Base-by-base conservation (phyloP, 1,284 basidiomycete genomes). In the Tetrapyrgos nigripes region DNA sequence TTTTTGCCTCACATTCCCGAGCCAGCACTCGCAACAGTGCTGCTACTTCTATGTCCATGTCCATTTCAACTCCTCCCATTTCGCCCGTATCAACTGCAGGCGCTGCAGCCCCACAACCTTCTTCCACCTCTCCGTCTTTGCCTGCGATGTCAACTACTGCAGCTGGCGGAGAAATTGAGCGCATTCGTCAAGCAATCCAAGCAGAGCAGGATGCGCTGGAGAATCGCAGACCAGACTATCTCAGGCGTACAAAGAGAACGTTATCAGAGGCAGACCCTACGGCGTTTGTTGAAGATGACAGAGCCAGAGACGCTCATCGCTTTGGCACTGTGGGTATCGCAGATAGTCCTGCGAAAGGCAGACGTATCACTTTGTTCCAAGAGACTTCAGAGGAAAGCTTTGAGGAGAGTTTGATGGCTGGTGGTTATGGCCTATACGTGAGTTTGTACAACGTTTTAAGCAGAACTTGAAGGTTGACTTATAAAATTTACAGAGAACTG, bases 311-410 rank as follows among this genome's bases (percentile, higher is more conserved):
- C 56, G 62, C 64, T 29, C 68, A 75, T 33, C 55, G 71, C 59
- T 66, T 74, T 57, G 67, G 76, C 2, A 73, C 75, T 24, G 73
- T 90, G 26, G 88, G 87, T 13, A 84, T 91, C 35, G 81, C 79
- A 62, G 84, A 87, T 61, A 90, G 84, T 64, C 89, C 90, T 0
- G 70, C 78, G 52, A 90, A 87, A 72, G 91, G 90, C 1, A 77
- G 90, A 53, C 77, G 89, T 54, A 73, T 92, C 37, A 86, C 85
- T 63, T 70, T 92, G 31, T 91, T 92, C 70, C 89, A 90, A 70
- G 87, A 89, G 72, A 91, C 90, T 0, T 89, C 87, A 8, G 89
- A 90, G 55, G 90, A 91, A 73, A 91, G 88, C 67, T 92, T 92
- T 64, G 89, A 91, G 68, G 88, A 91, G 72, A 88, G 88, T 63